Evolutionary conservation across 2,329 filamentous ascomycete species (phyloP).

Genomic region (Ophiostoma triangulosporum): DNA sequence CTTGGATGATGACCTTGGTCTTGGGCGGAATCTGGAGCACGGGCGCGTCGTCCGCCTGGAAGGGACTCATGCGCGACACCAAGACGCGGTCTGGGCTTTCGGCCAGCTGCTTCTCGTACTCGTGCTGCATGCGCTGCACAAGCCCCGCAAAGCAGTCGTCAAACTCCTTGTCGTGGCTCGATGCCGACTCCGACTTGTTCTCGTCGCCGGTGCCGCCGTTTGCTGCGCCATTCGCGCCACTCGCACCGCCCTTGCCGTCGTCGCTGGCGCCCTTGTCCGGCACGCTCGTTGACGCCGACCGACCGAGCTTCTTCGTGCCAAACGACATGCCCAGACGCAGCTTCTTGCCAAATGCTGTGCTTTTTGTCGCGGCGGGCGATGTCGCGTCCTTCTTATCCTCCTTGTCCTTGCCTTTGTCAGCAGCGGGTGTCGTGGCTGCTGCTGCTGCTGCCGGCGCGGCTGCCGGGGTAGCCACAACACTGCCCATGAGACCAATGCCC

Average conservation of each 20-base stretch:
- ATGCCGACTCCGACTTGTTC: conserved; percentile 5
- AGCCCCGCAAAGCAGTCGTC: conserved; percentile 64
- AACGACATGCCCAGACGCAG: conserved; percentile 68
- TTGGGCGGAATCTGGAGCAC: conserved; percentile 54
- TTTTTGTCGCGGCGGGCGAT: conserved; percentile 27
- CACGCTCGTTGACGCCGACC: conserved; percentile 50
- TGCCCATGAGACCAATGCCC: conserved; percentile 20
- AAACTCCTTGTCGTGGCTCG: conserved; percentile 51
- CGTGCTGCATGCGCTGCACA: conserved; percentile 57
- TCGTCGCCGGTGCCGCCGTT: conserved; percentile 17
- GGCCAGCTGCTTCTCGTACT: conserved; percentile 55
- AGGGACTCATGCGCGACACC: conserved; percentile 53
- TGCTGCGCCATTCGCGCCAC: conserved; percentile 34
- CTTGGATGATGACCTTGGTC: conserved; percentile 55
- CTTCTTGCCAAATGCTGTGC: conserved; percentile 66
- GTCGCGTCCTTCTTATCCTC: not conserved
- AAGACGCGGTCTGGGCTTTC: conserved; percentile 41
- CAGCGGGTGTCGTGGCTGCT: not conserved
- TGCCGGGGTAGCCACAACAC: conserved; percentile 21
- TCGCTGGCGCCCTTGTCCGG: conserved; percentile 44
- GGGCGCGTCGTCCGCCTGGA: conserved; percentile 59
- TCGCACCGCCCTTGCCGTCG: conserved; percentile 52
- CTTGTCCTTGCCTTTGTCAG: not conserved
- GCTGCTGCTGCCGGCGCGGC: conserved; percentile 27
- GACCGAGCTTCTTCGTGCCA: conserved; percentile 69